Evolutionary conservation across 2,329 filamentous ascomycete genomes (phyloP).

Genomic region (Botrytis fragariae): DNA sequence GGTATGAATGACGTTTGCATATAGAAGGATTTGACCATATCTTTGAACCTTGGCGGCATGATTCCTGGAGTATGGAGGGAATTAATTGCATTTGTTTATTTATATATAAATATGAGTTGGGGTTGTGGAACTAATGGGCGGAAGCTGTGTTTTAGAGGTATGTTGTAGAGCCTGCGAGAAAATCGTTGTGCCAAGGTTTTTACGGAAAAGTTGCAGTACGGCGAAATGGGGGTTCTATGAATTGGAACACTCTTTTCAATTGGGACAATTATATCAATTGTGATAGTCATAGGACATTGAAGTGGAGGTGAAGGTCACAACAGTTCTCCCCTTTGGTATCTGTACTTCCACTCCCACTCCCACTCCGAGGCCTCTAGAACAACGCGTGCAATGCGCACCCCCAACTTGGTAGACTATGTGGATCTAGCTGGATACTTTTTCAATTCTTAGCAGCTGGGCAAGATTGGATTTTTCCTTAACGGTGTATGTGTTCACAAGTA

Average conservation of each 20-base stretch:
- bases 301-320: too few species aligned
- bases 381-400: too few species aligned
- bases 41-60: background rate
- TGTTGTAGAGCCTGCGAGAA: too few species aligned
- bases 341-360: too few species aligned
- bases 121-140: background rate
- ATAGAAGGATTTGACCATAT: background rate
- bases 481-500: background rate
- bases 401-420: background rate
- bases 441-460: background rate
- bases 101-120: background rate
- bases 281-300: too few species aligned
- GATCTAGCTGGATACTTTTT: background rate
- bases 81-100: background rate
- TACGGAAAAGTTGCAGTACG: too few species aligned
- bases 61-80: background rate
- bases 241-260: too few species aligned
- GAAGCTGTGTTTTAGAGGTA: background rate
- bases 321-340: too few species aligned
- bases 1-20: background rate
- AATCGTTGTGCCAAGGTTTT: too few species aligned
- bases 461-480: background rate
- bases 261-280: too few species aligned
- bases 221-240: too few species aligned
- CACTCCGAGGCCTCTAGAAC: too few species aligned